These are phyloP conservation scores for Benincasa hispida DNA, from an alignment of 306 rosid genomes.

Conservation along the genomic window DNA sequence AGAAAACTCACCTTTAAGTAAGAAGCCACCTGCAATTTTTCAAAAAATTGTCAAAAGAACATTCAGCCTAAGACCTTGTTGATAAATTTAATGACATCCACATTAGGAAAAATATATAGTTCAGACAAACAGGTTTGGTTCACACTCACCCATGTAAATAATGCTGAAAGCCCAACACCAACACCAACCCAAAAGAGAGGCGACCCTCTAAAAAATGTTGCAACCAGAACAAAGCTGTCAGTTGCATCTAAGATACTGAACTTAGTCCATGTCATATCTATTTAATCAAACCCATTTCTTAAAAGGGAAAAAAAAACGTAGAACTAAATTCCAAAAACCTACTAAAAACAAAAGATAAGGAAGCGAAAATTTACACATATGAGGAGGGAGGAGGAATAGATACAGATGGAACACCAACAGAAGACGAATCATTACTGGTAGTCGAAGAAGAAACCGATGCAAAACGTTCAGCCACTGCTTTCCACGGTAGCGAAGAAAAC, in stretches of 20 bases:
- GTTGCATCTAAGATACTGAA: neutral
- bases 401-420: slow-evolving; percentile 65
- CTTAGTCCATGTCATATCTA: neutral
- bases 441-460: slow-evolving; percentile 68
- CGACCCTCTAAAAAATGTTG: slow-evolving; percentile 55
- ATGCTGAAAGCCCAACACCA: slow-evolving; percentile 90
- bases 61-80: neutral
- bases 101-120: neutral
- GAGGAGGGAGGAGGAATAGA: slow-evolving; percentile 61
- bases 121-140: slow-evolving; percentile 8
- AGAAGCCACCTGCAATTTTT: slow-evolving; percentile 55
- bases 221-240: neutral
- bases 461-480: slow-evolving; percentile 21
- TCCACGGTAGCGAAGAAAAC: neutral
- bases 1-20: slow-evolving; percentile 65
- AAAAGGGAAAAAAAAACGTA: neutral
- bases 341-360: neutral
- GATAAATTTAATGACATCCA: neutral
- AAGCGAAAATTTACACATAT: slow-evolving; percentile 34
- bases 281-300: neutral
- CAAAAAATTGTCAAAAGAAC: slow-evolving; percentile 18
- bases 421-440: slow-evolving; percentile 40
- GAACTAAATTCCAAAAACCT: neutral
- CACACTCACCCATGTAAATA: slow-evolving; percentile 94
- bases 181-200: slow-evolving; percentile 95